Evolutionary conservation across 768 basidiomycete genomes (phyloP).

Genomic region (Tricholoma sp.): DNA sequence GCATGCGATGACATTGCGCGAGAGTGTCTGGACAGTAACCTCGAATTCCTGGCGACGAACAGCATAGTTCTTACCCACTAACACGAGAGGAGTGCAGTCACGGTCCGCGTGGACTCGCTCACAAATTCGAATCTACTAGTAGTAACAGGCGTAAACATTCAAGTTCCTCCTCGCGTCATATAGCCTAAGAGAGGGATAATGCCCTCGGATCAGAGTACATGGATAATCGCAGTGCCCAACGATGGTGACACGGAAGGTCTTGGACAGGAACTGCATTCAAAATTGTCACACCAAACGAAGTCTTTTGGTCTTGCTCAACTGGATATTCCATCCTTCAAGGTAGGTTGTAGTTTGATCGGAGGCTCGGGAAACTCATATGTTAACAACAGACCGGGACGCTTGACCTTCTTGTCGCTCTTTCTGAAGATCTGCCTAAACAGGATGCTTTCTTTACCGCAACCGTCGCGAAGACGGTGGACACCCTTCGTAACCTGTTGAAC

Average conservation of each 20-base stretch:
- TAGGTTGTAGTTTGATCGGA: conserved; percentile 26
- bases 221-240: conserved; percentile 84
- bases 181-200: conserved; percentile 45
- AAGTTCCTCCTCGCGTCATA: conserved; percentile 11
- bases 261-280: conserved; percentile 57
- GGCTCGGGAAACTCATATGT: conserved; percentile 5
- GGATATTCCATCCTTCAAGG: conserved; percentile 87
- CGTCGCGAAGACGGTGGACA: conserved; percentile 92
- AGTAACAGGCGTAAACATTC: conserved; percentile 19
- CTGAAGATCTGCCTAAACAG: conserved; percentile 90
- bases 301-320: conserved; percentile 57
- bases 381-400: conserved; percentile 82
- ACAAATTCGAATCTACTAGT: no score
- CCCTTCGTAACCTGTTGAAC: conserved; percentile 83
- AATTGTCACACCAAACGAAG: conserved; percentile 56
- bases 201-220: conserved; percentile 96
- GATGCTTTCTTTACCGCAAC: conserved; percentile 82
- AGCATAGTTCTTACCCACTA: background rate
- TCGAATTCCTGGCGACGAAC: conserved; percentile 1
- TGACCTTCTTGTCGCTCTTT: conserved; percentile 80
- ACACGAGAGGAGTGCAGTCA: no score
- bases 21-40: conserved; percentile 5
- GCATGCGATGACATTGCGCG: conserved; percentile 34
- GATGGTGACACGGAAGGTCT: conserved; percentile 82
- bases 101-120: no score